Percentiles rank a stretch among this genome's conserved stretches.
Conservation (phyloP, 2,329 filamentous ascomycete genomes). For the Zopfia rhizophila region DNA sequence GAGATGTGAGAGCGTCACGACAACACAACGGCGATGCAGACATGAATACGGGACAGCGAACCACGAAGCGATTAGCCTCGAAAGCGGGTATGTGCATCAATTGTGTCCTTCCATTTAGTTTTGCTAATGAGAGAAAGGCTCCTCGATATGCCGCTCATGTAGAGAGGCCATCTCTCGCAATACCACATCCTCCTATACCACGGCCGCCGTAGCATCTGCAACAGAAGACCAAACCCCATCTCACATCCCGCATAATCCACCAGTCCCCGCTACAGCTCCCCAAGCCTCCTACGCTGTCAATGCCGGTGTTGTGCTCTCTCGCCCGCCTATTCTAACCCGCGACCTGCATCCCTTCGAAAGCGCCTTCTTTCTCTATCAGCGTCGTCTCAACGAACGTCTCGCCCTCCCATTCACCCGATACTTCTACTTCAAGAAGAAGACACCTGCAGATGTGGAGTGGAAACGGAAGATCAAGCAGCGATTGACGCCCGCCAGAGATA, state of each 20-base stretch:
- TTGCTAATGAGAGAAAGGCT: slow-evolving; percentile 48
- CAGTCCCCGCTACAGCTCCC: slow-evolving; percentile 52
- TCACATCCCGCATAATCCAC: slow-evolving; percentile 38
- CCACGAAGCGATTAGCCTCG: slow-evolving; percentile 55
- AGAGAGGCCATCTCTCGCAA: slow-evolving; percentile 52
- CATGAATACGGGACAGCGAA: slow-evolving; percentile 58
- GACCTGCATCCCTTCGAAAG: slow-evolving; percentile 88
- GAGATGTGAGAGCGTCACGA: slow-evolving; percentile 21
- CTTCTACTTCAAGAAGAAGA: slow-evolving; percentile 95
- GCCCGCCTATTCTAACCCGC: slow-evolving; percentile 86
- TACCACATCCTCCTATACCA: slow-evolving; percentile 46
- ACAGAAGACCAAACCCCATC: slow-evolving; percentile 40
- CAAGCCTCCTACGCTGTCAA: slow-evolving; percentile 57
- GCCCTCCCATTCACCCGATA: slow-evolving; percentile 86
- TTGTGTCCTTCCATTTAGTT: slow-evolving; percentile 14
- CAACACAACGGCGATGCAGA: slow-evolving; percentile 28
- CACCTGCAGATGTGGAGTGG: slow-evolving; percentile 87
- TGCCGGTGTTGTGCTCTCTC: slow-evolving; percentile 83
- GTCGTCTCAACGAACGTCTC: slow-evolving; percentile 92
- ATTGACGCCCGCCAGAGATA: slow-evolving; percentile 80
- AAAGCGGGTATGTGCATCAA: slow-evolving; percentile 49
- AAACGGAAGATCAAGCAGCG: slow-evolving; percentile 84
- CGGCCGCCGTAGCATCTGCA: slow-evolving; percentile 50
- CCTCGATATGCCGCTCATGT: slow-evolving; percentile 59
- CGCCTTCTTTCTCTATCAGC: slow-evolving; percentile 96